Percentiles rank a stretch among this genome's conserved stretches.
These are phyloP conservation scores for Globisporangium mamillatum DNA, from an alignment of 352 stramenopile genomes.

Conservation along the genomic window DNA sequence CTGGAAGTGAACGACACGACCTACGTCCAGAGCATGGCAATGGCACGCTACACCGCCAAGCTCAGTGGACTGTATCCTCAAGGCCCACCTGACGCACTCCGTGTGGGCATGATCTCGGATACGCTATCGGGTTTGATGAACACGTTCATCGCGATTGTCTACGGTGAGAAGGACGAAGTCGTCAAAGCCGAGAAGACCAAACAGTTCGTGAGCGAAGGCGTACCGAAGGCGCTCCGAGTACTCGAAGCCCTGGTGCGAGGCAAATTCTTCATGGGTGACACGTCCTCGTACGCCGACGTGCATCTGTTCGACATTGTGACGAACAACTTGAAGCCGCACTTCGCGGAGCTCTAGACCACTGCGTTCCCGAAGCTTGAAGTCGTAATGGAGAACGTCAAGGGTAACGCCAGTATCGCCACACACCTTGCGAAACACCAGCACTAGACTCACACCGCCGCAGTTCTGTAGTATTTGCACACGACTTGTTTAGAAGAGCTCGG, in stretches of 20 bases:
- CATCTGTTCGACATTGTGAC: conserved; percentile 46
- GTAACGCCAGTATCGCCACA: conserved; percentile 31
- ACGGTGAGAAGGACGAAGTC: conserved; percentile 29
- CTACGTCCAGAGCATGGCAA: conserved; percentile 60
- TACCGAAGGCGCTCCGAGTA: conserved; percentile 19
- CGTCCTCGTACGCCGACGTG: conserved; percentile 43
- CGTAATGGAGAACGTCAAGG: conserved; percentile 31
- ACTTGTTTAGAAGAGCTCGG: too few relatives aligned
- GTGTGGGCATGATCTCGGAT: conserved; percentile 51
- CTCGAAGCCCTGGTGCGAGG: conserved; percentile 29
- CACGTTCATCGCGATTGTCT: conserved; percentile 35
- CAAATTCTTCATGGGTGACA: conserved; percentile 47
- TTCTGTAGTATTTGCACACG: too few relatives aligned
- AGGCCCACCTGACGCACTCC: conserved; percentile 45
- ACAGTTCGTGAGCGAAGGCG: conserved; percentile 24
- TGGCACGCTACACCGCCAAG: conserved; percentile 52
- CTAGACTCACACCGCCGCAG: neutral
- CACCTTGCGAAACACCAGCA: conserved; percentile 31
- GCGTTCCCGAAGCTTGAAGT: conserved; percentile 47
- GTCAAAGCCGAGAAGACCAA: conserved; percentile 37
- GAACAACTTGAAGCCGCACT: conserved; percentile 30
- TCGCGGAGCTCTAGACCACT: conserved; percentile 19
- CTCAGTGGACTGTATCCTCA: conserved; percentile 57
- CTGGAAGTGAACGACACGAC: conserved; percentile 43
- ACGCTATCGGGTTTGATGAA: conserved; percentile 36